Conservation (phyloP, 768 basidiomycete species). For the Lanmaoa pseudosensibilis region DNA sequence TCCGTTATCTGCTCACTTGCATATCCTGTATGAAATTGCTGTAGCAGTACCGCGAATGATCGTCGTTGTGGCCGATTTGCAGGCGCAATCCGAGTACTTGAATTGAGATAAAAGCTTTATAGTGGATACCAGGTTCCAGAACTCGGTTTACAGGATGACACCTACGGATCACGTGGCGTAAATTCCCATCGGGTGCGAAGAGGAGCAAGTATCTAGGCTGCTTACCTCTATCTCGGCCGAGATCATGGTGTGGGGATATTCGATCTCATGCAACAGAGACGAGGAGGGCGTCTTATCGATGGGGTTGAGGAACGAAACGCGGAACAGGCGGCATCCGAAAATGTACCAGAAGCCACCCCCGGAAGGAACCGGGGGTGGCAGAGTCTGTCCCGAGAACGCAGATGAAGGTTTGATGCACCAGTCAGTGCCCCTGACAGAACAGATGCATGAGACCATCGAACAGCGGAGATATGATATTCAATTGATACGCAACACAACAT, state of each 20-base stretch:
- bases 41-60: not conserved
- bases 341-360: not conserved
- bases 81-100: not conserved
- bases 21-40: not conserved
- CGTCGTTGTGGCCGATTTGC: not conserved
- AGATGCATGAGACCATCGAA: not conserved
- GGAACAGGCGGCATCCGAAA: not conserved
- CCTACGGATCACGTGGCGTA: not conserved
- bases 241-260: not conserved
- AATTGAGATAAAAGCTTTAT: not conserved
- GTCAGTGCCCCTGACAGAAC: not conserved
- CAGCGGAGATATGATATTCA: slow-evolving; percentile 7
- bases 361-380: slow-evolving; percentile 1
- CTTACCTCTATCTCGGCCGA: not conserved
- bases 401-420: not conserved
- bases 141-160: not conserved
- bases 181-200: not conserved
- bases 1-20: not conserved
- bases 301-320: not conserved
- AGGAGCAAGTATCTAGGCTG: too few species aligned
- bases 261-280: not conserved
- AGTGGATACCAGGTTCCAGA: too few species aligned
- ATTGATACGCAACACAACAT: slow-evolving; percentile 27
- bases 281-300: not conserved
- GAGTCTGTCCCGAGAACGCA: not conserved